Evolutionary conservation across 306 rosid genomes (phyloP).

Genomic region (Cucumis hystrix): DNA sequence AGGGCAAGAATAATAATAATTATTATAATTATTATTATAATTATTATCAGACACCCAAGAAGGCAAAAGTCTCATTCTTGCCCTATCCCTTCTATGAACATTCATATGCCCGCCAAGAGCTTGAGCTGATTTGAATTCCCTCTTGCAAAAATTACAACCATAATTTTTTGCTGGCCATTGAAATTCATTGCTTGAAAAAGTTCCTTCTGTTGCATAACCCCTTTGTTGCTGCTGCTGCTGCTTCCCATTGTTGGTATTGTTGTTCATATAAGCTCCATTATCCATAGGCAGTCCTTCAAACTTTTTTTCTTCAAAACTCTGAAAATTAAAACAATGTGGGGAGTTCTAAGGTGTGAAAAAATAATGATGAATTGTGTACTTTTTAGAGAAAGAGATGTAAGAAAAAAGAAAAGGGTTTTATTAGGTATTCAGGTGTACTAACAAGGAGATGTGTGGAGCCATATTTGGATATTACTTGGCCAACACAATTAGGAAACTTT

Average conservation of each 20-base stretch:
- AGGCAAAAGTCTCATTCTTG: conserved; percentile 44
- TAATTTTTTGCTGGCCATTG: conserved; percentile 55
- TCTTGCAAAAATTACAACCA: conserved; percentile 63
- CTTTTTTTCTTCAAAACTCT: background rate
- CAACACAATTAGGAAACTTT: conserved; percentile 27
- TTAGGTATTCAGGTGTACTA: conserved; percentile 26
- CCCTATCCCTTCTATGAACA: conserved; percentile 84
- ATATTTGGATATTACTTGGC: conserved; percentile 36
- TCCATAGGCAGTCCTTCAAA: conserved; percentile 26
- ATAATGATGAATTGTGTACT: background rate
- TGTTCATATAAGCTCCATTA: background rate
- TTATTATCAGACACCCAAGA: conserved; percentile 17
- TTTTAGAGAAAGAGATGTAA: background rate
- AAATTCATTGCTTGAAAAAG: conserved; percentile 9
- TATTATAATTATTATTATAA: conserved; percentile 7
- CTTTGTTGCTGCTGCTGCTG: background rate
- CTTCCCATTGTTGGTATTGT: background rate
- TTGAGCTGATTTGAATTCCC: conserved; percentile 79
- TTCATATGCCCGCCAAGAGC: conserved; percentile 91
- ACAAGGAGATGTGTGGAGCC: conserved; percentile 25
- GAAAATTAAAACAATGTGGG: background rate
- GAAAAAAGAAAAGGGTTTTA: background rate
- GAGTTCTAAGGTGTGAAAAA: background rate
- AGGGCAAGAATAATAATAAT: conserved; percentile 5
- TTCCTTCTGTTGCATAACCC: conserved; percentile 25